These are phyloP conservation scores for Bothriochloa decipiens DNA, from an alignment of 176 grass and related monocot genomes.

Conservation along the genomic window DNA sequence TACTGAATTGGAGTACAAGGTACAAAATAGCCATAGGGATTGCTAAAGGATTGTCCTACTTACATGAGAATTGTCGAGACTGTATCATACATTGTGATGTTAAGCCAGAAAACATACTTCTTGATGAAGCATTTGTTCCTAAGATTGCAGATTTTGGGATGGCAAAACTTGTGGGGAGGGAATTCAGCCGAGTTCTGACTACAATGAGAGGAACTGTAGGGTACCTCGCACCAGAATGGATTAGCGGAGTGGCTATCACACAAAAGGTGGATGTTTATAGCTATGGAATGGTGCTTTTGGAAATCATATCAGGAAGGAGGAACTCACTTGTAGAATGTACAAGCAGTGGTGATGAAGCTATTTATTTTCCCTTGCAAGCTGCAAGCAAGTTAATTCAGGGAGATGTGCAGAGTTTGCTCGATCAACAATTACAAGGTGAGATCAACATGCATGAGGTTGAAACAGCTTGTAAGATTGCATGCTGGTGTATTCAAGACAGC, in stretches of 20 bases:
- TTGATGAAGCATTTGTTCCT: background rate
- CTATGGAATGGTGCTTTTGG: background rate
- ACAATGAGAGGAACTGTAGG: conserved; percentile 2
- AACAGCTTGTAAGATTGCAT: background rate
- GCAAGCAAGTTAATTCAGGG: no score
- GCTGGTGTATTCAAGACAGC: background rate
- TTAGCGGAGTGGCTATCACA: background rate
- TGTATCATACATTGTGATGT: conserved; percentile 12
- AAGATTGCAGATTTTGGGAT: conserved; percentile 16
- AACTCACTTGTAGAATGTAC: background rate
- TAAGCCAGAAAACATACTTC: conserved; percentile 3
- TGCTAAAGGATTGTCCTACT: background rate
- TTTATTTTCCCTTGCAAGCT: background rate
- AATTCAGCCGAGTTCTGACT: background rate
- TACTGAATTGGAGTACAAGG: background rate
- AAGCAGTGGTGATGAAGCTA: background rate
- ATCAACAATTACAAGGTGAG: background rate
- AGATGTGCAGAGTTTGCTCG: no score
- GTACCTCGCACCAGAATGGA: conserved; percentile 2
- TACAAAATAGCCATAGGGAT: conserved; percentile 3
- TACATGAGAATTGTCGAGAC: background rate
- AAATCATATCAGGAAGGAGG: background rate
- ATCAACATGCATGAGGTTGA: background rate
- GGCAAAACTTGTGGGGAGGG: conserved; percentile 5
- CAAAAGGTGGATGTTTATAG: conserved; percentile 17